Evolutionary conservation across 2,329 filamentous ascomycete genomes (phyloP).

Genomic region (Sporothrix globosa): DNA sequence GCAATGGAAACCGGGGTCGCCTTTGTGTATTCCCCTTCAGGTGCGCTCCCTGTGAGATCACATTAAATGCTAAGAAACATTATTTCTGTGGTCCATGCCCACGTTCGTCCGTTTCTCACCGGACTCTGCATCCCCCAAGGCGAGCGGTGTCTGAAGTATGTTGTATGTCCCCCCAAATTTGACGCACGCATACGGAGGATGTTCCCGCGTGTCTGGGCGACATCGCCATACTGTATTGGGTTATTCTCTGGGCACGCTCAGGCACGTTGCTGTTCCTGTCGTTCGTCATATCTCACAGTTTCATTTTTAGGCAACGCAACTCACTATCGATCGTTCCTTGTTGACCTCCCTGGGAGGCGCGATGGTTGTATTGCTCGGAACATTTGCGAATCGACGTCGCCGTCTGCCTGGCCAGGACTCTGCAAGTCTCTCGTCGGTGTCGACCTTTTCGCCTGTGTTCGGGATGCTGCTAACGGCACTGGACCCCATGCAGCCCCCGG

Average conservation of each 20-base stretch:
- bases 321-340: conserved; percentile 25
- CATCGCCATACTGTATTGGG: not conserved
- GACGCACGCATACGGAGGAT: not conserved
- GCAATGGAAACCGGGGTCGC: not conserved
- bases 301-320: not conserved
- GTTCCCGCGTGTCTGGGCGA: conserved; percentile 20
- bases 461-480: conserved; percentile 19
- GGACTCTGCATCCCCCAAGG: conserved; percentile 11
- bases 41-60: not conserved
- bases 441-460: not conserved
- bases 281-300: conserved; percentile 31
- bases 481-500: not conserved
- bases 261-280: conserved; percentile 16
- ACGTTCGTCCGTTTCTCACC: not conserved
- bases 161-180: not conserved
- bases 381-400: conserved; percentile 15
- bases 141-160: conserved; percentile 13
- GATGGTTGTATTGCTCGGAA: not conserved
- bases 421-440: not conserved
- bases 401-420: not conserved
- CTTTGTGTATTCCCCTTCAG: not conserved
- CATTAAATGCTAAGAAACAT: not conserved
- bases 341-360: conserved; percentile 15
- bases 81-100: conserved; percentile 21
- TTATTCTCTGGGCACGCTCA: not conserved